Evolutionary conservation across 306 rosid species (phyloP).

Genomic region (Quercus robur): DNA sequence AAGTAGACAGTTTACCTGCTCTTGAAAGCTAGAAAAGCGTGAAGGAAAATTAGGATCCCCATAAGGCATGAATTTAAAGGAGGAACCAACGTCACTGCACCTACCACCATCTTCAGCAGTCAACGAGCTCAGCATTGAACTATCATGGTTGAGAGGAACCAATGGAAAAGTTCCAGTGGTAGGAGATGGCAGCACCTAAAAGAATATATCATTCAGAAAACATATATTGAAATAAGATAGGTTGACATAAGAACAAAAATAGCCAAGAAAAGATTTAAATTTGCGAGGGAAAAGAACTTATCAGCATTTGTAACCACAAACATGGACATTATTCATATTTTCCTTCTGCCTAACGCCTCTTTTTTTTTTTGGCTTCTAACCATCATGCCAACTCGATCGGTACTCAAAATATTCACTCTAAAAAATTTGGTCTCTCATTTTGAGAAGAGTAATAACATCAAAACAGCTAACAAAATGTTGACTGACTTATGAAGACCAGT

Average conservation of each 20-base stretch:
- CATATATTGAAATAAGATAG: neutral
- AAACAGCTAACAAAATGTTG: neutral
- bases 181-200: constrained; percentile 75
- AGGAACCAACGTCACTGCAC: constrained; percentile 22
- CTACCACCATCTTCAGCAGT: constrained; percentile 27
- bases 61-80: constrained; percentile 25
- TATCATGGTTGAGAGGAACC: constrained; percentile 28
- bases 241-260: neutral
- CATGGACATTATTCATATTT: neutral
- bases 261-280: neutral
- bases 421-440: neutral
- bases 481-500: neutral
- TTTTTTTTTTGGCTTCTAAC: neutral
- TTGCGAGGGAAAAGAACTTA: neutral
- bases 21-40: constrained; percentile 23
- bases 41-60: constrained; percentile 25
- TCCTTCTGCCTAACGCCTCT: neutral
- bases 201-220: neutral
- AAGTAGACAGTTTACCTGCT: constrained; percentile 38
- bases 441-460: neutral
- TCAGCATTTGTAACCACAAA: neutral
- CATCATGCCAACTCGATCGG: neutral
- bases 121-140: constrained; percentile 20
- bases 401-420: neutral
- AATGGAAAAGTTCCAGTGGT: constrained; percentile 68